Evolutionary conservation across 192 early-diverging fungal species (phyloP), one percentile per base, ranked within the genome.

Genomic region (Paraglomus brasilianum): DNA sequence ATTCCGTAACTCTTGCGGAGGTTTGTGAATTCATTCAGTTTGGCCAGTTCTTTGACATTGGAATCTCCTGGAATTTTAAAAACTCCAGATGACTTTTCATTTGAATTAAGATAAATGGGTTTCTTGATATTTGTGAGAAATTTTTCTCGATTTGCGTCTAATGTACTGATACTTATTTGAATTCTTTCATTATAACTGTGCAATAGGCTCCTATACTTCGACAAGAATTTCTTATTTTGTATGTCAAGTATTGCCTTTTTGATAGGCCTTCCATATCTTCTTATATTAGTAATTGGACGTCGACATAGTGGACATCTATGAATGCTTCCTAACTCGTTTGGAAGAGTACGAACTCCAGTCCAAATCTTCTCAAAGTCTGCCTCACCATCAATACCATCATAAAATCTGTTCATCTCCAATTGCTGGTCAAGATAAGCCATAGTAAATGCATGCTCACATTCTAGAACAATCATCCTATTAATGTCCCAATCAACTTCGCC

Each of bases 361-460:
- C 66, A 69, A 10, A 19, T 21, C 15, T 24, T 56, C 1, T 17
- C 21, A 30, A 36, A 30, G 30, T 30, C 30, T 3, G 30, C 49
- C 9, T 36, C 14, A 24, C 24, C 39, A 40, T 8, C 5, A 8
- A 24, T 24, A 14, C 50, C 43, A 6, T 43, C 19, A 51, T 87
- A 88, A 55, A 77, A 83, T 5, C 58, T 2, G 5, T 53, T 15
- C 70, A 86, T 72, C 15, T 70, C 74, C 72, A 85, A 74, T 41
- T 74, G 69, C 0, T 79, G 78, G 46, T 88, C 87, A 38, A 88
- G 24, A 8, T 72, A 81, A 5, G 74, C 61, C 70, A 83, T 77
- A 5, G 84, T 85, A 47, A 81, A 77, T 1, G 74, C 71, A 51
- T 87, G 87, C 10, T 78, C 78, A 65, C 87, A 88, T 0, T 64